Conservation (phyloP, 495 filamentous ascomycete species). For the Cryomyces minteri region DNA sequence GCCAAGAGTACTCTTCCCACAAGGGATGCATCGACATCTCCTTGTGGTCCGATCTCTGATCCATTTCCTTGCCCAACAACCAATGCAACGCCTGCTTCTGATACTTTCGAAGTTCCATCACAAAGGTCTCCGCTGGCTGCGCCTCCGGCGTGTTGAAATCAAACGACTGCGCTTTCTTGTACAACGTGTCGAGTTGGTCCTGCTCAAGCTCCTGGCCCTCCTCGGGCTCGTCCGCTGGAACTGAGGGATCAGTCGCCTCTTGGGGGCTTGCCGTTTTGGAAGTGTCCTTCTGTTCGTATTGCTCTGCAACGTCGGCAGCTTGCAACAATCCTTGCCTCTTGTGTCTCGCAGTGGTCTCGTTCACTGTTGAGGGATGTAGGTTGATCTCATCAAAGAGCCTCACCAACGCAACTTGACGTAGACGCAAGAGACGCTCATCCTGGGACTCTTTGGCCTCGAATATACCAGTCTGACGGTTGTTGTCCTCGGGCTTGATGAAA, state of each 20-base stretch:
- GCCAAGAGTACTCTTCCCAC: conserved; percentile 94
- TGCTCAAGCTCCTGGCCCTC: conserved; percentile 84
- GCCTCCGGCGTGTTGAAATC: conserved; percentile 83
- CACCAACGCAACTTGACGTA: conserved; percentile 74
- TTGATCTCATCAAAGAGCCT: conserved; percentile 81
- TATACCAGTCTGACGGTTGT: conserved; percentile 51
- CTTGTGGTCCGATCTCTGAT: conserved; percentile 42
- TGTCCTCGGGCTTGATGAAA: conserved; percentile 35
- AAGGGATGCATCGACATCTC: conserved; percentile 81
- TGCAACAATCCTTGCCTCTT: conserved; percentile 68
- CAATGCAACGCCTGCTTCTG: conserved; percentile 90
- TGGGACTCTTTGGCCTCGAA: conserved; percentile 73
- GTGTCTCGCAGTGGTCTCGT: conserved; percentile 57
- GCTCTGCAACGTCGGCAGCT: conserved; percentile 70
- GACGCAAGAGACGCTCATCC: conserved; percentile 68
- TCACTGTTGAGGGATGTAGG: conserved; percentile 51
- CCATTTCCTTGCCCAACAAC: conserved; percentile 88
- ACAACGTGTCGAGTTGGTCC: conserved; percentile 83
- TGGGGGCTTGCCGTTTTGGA: conserved; percentile 23
- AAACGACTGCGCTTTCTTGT: conserved; percentile 91
- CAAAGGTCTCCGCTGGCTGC: conserved; percentile 64
- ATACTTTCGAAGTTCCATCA: conserved; percentile 72
- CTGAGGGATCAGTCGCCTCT: conserved; percentile 24
- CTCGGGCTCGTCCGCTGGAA: conserved; percentile 49
- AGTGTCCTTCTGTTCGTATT: conserved; percentile 42